A percentile compares a stretch with the other conserved stretches of the same genome.
Evolutionary conservation across 495 filamentous ascomycete species (phyloP).

Genomic region (Xylaria sp.): DNA sequence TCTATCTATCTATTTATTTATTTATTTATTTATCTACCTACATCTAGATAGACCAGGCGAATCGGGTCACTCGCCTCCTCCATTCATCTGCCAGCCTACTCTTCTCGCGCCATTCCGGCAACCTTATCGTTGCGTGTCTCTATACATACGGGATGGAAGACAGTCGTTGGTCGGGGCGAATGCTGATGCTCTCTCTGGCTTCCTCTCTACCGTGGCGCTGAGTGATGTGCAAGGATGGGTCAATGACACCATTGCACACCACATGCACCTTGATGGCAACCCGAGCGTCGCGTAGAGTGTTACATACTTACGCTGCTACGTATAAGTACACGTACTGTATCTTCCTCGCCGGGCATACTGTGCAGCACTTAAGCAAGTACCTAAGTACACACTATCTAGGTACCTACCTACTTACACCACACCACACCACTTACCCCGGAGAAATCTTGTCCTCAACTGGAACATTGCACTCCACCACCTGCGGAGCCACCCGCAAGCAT

Average conservation of each 20-base stretch:
- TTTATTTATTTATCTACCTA: too few relatives aligned
- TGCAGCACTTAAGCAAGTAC: neutral
- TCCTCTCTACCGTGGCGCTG: neutral
- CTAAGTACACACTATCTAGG: neutral
- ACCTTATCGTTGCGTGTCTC: neutral
- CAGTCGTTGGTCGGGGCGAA: neutral
- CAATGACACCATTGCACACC: conserved; percentile 26
- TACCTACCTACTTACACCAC: neutral
- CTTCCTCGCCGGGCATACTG: too few relatives aligned
- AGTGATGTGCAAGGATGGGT: conserved; percentile 13
- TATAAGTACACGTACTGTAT: too few relatives aligned
- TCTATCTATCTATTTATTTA: too few relatives aligned
- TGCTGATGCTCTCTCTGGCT: neutral
- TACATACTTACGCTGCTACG: too few relatives aligned
- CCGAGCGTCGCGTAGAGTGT: too few relatives aligned
- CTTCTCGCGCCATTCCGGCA: neutral
- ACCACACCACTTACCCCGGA: conserved; percentile 15
- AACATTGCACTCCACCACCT: conserved; percentile 2
- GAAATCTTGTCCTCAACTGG: conserved; percentile 15
- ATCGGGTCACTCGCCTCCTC: neutral
- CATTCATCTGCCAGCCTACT: neutral
- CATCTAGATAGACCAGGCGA: too few relatives aligned
- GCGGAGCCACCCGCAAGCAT: conserved; percentile 15
- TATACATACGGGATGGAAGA: neutral
- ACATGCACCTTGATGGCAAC: conserved; percentile 15